Conservation (phyloP, 2,329 filamentous ascomycete genomes). For the Phialophora expanda region DNA sequence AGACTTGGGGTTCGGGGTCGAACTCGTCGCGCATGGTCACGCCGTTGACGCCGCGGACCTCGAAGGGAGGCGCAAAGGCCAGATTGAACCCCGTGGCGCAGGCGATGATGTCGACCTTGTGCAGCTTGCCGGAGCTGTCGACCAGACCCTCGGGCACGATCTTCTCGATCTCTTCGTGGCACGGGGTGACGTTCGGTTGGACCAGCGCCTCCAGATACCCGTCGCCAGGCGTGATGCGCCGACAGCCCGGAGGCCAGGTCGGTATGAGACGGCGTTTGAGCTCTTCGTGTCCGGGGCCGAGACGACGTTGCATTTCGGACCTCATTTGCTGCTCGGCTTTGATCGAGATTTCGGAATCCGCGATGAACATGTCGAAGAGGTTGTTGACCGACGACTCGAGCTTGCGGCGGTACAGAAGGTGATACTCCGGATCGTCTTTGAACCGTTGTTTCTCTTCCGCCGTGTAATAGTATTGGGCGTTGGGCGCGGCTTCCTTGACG, state of each 20-base stretch:
- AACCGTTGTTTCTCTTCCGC: slow-evolving; percentile 43
- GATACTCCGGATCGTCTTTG: slow-evolving; percentile 49
- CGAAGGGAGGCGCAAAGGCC: slow-evolving; percentile 25
- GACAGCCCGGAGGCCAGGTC: slow-evolving; percentile 47
- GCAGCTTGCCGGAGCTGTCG: slow-evolving; percentile 45
- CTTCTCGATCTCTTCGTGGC: slow-evolving; percentile 47
- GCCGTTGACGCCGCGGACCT: slow-evolving; percentile 17
- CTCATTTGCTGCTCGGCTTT: slow-evolving; percentile 49
- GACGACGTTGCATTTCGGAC: slow-evolving; percentile 52
- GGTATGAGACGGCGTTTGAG: slow-evolving; percentile 47
- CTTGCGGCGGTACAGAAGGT: slow-evolving; percentile 51
- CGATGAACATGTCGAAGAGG: slow-evolving; percentile 51
- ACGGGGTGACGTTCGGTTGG: slow-evolving; percentile 36
- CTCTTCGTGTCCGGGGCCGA: slow-evolving; percentile 51
- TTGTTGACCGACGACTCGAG: slow-evolving; percentile 54
- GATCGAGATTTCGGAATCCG: slow-evolving; percentile 50
- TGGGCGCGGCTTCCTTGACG: slow-evolving; percentile 5
- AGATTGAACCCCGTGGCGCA: slow-evolving; percentile 53
- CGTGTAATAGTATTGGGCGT: slow-evolving; percentile 26
- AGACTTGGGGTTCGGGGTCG: slow-evolving; percentile 20
- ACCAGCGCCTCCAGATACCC: slow-evolving; percentile 58
- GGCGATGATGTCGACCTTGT: slow-evolving; percentile 50
- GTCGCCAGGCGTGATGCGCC: slow-evolving; percentile 57
- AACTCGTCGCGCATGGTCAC: slow-evolving; percentile 21
- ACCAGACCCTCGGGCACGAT: slow-evolving; percentile 50